A percentile compares a stretch with the other conserved stretches of the same genome.
phyloP scores from a whole-genome alignment of 805 yeast species.

The Candida coleopterorum region DNA sequence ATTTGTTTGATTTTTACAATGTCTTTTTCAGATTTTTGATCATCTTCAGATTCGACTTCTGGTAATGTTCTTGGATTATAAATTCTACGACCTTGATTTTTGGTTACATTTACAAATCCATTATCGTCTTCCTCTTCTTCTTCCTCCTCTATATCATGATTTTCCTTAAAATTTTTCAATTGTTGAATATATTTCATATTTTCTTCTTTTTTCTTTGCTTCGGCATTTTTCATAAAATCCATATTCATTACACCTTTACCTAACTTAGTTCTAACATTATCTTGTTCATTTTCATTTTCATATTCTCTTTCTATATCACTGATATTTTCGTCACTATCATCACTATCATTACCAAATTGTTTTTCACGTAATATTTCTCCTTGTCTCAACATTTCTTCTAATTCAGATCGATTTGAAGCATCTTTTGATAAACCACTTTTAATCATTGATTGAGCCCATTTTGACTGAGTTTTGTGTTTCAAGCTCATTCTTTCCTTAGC shows the following conservation, averaged over 20 bases:
- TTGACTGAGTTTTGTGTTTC: constrained; percentile 81
- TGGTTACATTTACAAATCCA: constrained; percentile 40
- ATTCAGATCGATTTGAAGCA: constrained; percentile 73
- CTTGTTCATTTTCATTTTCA: constrained; percentile 31
- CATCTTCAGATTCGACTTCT: constrained; percentile 49
- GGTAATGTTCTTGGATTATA: constrained; percentile 61
- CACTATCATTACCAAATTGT: constrained; percentile 63
- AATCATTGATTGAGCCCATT: constrained; percentile 89
- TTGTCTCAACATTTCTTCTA: constrained; percentile 90
- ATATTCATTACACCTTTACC: constrained; percentile 89
- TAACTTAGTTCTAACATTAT: constrained; percentile 32
- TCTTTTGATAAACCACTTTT: constrained; percentile 89
- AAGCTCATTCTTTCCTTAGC: constrained; percentile 91
- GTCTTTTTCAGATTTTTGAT: constrained; percentile 41
- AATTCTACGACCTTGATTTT: constrained; percentile 76
- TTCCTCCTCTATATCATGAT: constrained; percentile 32
- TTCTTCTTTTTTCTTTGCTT: constrained; percentile 55
- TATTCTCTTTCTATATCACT: constrained; percentile 43
- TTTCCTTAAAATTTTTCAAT: constrained; percentile 44
- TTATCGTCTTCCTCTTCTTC: constrained; percentile 29
- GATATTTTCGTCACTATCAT: constrained; percentile 47
- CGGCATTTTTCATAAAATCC: constrained; percentile 95
- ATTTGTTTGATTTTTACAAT: constrained; percentile 26
- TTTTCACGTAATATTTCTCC: constrained; percentile 74
- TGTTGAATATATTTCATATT: constrained; percentile 52